Percentiles rank a stretch among this genome's conserved stretches.
phyloP scores from a whole-genome alignment of 1,139 yeast species.

The Nakaseomyces delphensis region DNA sequence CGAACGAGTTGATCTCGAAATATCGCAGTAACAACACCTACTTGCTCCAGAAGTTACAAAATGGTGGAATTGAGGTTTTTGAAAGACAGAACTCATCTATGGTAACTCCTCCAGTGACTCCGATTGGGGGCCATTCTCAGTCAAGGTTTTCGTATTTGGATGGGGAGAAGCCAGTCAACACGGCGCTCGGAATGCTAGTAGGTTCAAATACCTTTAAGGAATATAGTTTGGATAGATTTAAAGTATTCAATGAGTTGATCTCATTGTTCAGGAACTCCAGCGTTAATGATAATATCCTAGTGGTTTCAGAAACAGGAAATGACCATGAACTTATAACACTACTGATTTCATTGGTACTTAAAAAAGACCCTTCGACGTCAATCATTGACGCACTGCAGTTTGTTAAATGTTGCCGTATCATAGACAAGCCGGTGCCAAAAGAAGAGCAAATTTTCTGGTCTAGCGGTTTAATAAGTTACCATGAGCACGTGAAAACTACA shows the following conservation, averaged over 20 bases:
- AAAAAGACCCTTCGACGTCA: conserved; percentile 19
- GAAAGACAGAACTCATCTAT: background rate
- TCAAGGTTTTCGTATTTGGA: conserved; percentile 1
- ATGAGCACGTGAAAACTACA: conserved; percentile 23
- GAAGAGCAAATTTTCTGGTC: conserved; percentile 24
- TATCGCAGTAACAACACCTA: conserved; percentile 14
- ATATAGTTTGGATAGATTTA: conserved; percentile 18
- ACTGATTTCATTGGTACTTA: conserved; percentile 23
- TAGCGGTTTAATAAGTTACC: conserved; percentile 23
- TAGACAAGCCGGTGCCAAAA: conserved; percentile 15
- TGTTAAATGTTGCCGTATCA: conserved; percentile 21
- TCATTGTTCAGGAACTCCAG: conserved; percentile 19
- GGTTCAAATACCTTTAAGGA: conserved; percentile 17
- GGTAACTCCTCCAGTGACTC: conserved; percentile 4
- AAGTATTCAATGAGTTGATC: conserved; percentile 26
- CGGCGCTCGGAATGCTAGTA: background rate
- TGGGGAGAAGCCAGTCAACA: background rate
- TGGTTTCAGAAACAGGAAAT: conserved; percentile 26
- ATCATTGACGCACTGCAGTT: conserved; percentile 26
- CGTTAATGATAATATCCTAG: conserved; percentile 18
- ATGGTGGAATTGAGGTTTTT: background rate
- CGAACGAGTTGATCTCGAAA: conserved; percentile 7
- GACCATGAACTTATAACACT: conserved; percentile 24
- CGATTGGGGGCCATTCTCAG: background rate
- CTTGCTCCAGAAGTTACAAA: conserved; percentile 9